phyloP scores from a whole-genome alignment of 164 flowering plant genomes.

The Tetracentron sinense region DNA sequence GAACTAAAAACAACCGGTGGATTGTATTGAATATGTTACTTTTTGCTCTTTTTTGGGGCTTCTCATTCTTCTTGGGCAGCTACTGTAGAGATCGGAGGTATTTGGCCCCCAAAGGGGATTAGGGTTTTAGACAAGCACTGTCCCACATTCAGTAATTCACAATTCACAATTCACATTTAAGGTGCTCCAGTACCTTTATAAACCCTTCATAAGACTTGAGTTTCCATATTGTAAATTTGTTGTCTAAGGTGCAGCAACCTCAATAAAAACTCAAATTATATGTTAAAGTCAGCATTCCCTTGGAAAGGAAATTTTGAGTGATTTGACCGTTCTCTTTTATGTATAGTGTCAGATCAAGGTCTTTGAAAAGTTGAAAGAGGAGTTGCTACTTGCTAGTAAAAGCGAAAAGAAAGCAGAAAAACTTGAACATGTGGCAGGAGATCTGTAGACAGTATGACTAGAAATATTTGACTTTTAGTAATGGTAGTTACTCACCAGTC shows the following conservation, averaged over 20 bases:
- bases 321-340: background rate
- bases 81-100: no score
- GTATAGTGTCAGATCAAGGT: no score
- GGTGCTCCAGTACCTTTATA: background rate
- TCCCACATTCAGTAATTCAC: background rate
- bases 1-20: no score
- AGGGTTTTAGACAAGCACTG: background rate
- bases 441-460: background rate
- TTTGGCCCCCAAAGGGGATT: background rate
- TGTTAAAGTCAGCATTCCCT: background rate
- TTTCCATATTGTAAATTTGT: background rate
- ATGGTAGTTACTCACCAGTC: constrained; percentile 65
- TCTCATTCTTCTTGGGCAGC: no score
- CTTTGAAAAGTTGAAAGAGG: no score
- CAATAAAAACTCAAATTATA: background rate
- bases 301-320: no score
- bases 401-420: background rate
- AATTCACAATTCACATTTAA: background rate
- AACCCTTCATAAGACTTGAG: background rate
- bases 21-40: no score
- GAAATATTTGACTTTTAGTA: background rate
- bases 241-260: background rate
- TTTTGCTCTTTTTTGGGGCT: no score
- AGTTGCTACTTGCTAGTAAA: no score
- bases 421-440: background rate